These are phyloP conservation scores for Xylaria grammica DNA, from an alignment of 495 filamentous ascomycete genomes.

Conservation along the genomic window DNA sequence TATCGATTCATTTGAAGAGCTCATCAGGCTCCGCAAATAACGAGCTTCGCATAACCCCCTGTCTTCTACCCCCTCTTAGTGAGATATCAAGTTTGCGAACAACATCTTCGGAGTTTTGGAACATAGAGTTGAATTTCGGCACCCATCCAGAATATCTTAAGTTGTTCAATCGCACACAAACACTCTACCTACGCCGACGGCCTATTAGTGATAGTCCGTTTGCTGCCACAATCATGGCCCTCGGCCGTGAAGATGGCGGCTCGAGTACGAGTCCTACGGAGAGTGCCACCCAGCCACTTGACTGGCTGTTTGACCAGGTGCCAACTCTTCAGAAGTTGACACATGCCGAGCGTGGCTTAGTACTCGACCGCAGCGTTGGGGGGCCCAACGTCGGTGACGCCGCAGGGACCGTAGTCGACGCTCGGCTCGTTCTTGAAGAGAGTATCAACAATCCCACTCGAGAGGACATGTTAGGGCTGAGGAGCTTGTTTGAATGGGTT, in stretches of 20 bases:
- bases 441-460: slow-evolving; percentile 64
- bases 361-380: slow-evolving; percentile 61
- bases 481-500: slow-evolving; percentile 81
- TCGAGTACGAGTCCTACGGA: slow-evolving; percentile 27
- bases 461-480: slow-evolving; percentile 76
- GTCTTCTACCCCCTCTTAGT: slow-evolving; percentile 80
- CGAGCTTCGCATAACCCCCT: slow-evolving; percentile 63
- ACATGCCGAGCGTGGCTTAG: slow-evolving; percentile 74
- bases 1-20: slow-evolving; percentile 52
- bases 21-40: slow-evolving; percentile 54
- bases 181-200: slow-evolving; percentile 80
- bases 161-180: slow-evolving; percentile 76
- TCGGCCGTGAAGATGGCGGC: slow-evolving; percentile 56
- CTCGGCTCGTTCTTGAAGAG: slow-evolving; percentile 70
- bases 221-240: slow-evolving; percentile 71
- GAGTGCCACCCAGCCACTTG: slow-evolving; percentile 54
- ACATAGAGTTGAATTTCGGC: slow-evolving; percentile 78
- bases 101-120: slow-evolving; percentile 78
- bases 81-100: slow-evolving; percentile 72
- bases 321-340: slow-evolving; percentile 67
- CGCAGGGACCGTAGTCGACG: slow-evolving; percentile 74
- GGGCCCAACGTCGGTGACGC: slow-evolving; percentile 53
- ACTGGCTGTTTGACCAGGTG: slow-evolving; percentile 73
- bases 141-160: slow-evolving; percentile 66
- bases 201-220: slow-evolving; percentile 74